Conservation (phyloP, 1,139 yeast genomes). For the Taphrina pruni region DNA sequence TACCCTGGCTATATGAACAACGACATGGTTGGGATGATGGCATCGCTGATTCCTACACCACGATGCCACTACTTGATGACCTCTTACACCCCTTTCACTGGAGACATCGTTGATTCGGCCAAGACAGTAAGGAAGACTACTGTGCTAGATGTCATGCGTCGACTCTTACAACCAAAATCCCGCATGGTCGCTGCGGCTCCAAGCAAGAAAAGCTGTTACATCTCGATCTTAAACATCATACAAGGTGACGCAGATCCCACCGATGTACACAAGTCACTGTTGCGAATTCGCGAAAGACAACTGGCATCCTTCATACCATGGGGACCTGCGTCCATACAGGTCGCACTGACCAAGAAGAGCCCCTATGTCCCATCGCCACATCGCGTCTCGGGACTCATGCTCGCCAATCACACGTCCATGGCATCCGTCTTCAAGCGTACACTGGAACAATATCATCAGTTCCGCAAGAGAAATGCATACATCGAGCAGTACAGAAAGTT, state of each 20-base stretch:
- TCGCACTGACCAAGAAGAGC: slow-evolving; percentile 77
- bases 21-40: slow-evolving; percentile 79
- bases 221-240: slow-evolving; percentile 75
- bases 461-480: slow-evolving; percentile 83
- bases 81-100: slow-evolving; percentile 83
- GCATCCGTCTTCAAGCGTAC: slow-evolving; percentile 61
- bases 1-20: slow-evolving; percentile 93
- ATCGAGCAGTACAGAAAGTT: slow-evolving; percentile 73
- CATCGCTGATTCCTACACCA: slow-evolving; percentile 86
- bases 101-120: slow-evolving; percentile 64
- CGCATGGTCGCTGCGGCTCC: slow-evolving; percentile 67
- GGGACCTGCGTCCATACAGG: slow-evolving; percentile 79
- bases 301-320: slow-evolving; percentile 79
- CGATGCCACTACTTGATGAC: slow-evolving; percentile 85
- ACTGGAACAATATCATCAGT: slow-evolving; percentile 75
- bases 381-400: slow-evolving; percentile 49
- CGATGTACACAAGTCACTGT: slow-evolving; percentile 79
- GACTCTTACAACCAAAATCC: slow-evolving; percentile 77
- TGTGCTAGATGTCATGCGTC: slow-evolving; percentile 83
- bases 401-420: slow-evolving; percentile 47
- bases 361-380: slow-evolving; percentile 57
- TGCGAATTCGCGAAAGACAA: slow-evolving; percentile 74
- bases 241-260: slow-evolving; percentile 74
- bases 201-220: slow-evolving; percentile 58
- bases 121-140: slow-evolving; percentile 71